Conservation (phyloP, 305 asterid genomes). For the Striga hermonthica region DNA sequence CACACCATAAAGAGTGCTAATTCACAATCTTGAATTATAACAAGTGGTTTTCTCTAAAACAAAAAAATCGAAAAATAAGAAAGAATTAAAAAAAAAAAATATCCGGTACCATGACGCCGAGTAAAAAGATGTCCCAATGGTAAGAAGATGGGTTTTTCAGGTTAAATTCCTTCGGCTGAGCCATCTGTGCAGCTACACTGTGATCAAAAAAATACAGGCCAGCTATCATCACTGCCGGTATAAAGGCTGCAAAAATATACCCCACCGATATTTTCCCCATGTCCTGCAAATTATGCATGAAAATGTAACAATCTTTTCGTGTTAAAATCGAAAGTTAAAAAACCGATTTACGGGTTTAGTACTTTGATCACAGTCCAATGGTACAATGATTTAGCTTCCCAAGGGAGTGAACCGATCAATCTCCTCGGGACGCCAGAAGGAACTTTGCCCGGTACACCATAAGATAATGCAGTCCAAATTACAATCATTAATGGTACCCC, state of each 20-base stretch:
- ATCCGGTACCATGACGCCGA: slow-evolving; percentile 63
- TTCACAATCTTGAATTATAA: too few species aligned
- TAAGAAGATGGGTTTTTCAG: slow-evolving; percentile 71
- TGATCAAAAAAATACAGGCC: slow-evolving; percentile 85
- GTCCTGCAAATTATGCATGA: slow-evolving; percentile 50
- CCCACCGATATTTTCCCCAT: slow-evolving; percentile 60
- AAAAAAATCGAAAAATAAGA: not conserved
- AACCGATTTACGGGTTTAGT: slow-evolving; percentile 3
- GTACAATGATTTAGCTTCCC: slow-evolving; percentile 54
- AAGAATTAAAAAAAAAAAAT: not conserved
- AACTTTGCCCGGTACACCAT: slow-evolving; percentile 41
- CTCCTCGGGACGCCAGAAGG: slow-evolving; percentile 78
- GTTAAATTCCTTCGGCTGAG: slow-evolving; percentile 81
- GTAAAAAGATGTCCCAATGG: slow-evolving; percentile 66
- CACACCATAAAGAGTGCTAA: slow-evolving; percentile 22
- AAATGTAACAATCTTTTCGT: too few species aligned
- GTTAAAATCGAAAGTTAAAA: too few species aligned
- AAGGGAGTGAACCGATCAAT: slow-evolving; percentile 59
- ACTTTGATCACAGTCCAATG: slow-evolving; percentile 86
- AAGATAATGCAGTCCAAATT: slow-evolving; percentile 65
- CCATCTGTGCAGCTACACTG: slow-evolving; percentile 82
- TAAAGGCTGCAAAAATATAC: slow-evolving; percentile 55
- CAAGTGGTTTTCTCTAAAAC: not conserved
- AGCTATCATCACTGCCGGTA: slow-evolving; percentile 78
- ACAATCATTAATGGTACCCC: slow-evolving; percentile 79